A percentile compares a stretch with the other conserved stretches of the same genome.
phyloP scores from a whole-genome alignment of 2,329 filamentous ascomycete species.

The Apiospora aurea region DNA sequence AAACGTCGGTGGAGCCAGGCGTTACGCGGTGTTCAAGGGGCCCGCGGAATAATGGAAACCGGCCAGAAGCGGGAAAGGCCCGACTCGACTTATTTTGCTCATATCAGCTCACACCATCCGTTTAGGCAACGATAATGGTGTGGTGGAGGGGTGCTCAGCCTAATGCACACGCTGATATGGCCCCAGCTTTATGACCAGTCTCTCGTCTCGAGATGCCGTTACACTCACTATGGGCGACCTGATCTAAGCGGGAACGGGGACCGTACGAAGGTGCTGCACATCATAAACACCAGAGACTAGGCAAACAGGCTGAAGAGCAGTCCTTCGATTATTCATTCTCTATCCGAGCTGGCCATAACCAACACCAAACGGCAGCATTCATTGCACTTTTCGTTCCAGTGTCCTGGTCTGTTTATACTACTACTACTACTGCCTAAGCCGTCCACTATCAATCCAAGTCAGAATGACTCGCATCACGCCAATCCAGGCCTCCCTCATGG shows the following conservation, averaged over 20 bases:
- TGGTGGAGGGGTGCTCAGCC: background rate
- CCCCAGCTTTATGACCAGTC: background rate
- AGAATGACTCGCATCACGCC: background rate
- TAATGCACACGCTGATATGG: background rate
- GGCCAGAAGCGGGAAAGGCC: background rate
- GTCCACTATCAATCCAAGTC: background rate
- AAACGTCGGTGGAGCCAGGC: background rate
- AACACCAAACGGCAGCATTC: background rate
- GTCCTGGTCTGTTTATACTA: background rate
- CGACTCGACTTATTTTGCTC: background rate
- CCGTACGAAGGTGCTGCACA: no score
- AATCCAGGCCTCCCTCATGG: background rate
- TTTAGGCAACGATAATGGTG: background rate
- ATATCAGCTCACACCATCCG: slow-evolving; percentile 10
- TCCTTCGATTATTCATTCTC: no score
- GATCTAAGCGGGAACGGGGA: no score
- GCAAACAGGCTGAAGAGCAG: no score
- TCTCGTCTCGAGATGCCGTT: no score
- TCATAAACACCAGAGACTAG: no score
- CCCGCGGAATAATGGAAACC: background rate
- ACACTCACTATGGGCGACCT: no score
- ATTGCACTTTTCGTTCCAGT: background rate
- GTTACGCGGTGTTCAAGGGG: background rate
- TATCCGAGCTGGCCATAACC: no score
- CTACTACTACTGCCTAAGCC: no score